phyloP scores from a whole-genome alignment of 2,329 filamentous ascomycete genomes.

The Colletotrichum endophyticum region DNA sequence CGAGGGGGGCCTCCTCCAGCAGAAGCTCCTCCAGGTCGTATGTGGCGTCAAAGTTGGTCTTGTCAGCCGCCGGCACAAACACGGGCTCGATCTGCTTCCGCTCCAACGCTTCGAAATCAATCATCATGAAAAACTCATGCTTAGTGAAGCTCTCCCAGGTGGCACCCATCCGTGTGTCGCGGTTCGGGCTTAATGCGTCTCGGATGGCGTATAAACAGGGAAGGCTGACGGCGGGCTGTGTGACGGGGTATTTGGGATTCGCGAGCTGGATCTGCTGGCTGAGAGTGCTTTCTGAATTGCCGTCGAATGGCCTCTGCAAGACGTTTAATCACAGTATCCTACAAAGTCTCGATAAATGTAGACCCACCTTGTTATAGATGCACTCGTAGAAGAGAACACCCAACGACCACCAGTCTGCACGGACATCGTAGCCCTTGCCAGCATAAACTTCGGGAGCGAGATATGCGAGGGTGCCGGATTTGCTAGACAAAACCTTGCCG shows the following conservation, averaged over 20 bases:
- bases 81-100: constrained; percentile 88
- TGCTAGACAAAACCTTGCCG: constrained; percentile 85
- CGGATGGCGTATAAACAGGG: constrained; percentile 89
- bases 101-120: constrained; percentile 86
- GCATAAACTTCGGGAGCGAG: constrained; percentile 94
- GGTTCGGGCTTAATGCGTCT: constrained; percentile 81
- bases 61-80: constrained; percentile 92
- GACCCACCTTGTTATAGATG: constrained; percentile 93
- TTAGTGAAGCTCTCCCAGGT: constrained; percentile 85
- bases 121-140: constrained; percentile 85
- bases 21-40: constrained; percentile 95
- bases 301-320: constrained; percentile 85
- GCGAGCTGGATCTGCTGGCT: constrained; percentile 82
- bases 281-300: constrained; percentile 81
- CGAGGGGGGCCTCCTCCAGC: constrained; percentile 91
- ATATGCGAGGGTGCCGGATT: constrained; percentile 95
- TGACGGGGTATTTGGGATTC: constrained; percentile 88
- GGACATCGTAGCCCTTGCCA: constrained; percentile 85
- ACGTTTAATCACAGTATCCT: constrained; percentile 33
- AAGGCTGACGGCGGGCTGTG: constrained; percentile 86
- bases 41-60: constrained; percentile 98
- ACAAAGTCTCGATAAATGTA: background rate
- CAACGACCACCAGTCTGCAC: constrained; percentile 98
- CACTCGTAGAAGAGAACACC: constrained; percentile 99
- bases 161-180: constrained; percentile 81